A percentile compares a stretch with the other conserved stretches of the same genome.
phyloP scores from a whole-genome alignment of 192 early-diverging fungal genomes.

The Coemansia sp. region DNA sequence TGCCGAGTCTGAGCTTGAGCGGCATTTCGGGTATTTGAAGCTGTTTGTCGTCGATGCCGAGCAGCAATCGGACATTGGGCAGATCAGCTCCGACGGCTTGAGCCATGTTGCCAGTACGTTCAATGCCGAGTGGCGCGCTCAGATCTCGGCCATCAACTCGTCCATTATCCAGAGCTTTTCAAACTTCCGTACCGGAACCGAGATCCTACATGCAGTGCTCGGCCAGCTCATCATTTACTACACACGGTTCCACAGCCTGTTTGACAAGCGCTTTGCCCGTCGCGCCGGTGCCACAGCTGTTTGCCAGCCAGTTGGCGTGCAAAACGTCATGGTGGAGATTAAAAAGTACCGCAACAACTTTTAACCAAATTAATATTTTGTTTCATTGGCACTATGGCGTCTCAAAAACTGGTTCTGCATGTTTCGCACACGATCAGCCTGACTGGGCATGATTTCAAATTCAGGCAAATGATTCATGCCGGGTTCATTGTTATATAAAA shows the following conservation, averaged over 20 bases:
- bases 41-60: slow-evolving; percentile 76
- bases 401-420: too few relatives aligned
- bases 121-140: slow-evolving; percentile 75
- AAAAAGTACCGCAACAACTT: slow-evolving; percentile 78
- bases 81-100: slow-evolving; percentile 52
- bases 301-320: slow-evolving; percentile 76
- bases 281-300: slow-evolving; percentile 31
- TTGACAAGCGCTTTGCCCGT: slow-evolving; percentile 72
- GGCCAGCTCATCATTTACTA: slow-evolving; percentile 92
- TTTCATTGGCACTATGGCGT: not conserved
- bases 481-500: slow-evolving; percentile 4
- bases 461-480: too few relatives aligned
- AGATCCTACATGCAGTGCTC: slow-evolving; percentile 85
- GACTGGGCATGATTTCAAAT: too few relatives aligned
- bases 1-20: slow-evolving; percentile 86
- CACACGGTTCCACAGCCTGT: slow-evolving; percentile 78
- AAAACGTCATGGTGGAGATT: slow-evolving; percentile 94
- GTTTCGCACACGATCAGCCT: too few relatives aligned
- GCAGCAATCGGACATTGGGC: slow-evolving; percentile 59
- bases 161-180: slow-evolving; percentile 90
- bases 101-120: slow-evolving; percentile 68
- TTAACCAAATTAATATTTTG: slow-evolving; percentile 9
- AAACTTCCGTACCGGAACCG: slow-evolving; percentile 92
- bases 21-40: slow-evolving; percentile 78
- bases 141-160: slow-evolving; percentile 74